These are phyloP conservation scores for Thelephora terrestris DNA, from an alignment of 1,284 basidiomycete species.

Conservation along the genomic window DNA sequence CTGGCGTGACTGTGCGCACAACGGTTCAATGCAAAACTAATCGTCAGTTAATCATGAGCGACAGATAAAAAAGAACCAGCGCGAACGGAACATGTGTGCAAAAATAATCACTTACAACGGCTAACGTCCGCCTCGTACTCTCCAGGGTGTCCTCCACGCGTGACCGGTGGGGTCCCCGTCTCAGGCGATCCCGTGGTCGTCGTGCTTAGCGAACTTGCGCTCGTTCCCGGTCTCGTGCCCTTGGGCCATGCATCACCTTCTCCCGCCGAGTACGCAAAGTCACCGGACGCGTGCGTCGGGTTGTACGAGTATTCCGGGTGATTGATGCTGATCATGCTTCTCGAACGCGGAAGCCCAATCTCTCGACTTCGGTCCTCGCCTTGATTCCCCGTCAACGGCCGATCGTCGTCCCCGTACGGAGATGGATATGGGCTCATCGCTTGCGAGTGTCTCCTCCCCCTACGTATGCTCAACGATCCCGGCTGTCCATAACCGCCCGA, in stretches of 20 bases:
- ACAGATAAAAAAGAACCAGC: constrained; percentile 8
- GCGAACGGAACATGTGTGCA: constrained; percentile 6
- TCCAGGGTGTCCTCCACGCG: constrained; percentile 44
- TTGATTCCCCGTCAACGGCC: constrained; percentile 66
- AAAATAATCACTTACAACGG: constrained; percentile 54
- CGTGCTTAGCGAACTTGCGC: constrained; percentile 28
- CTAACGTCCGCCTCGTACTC: constrained; percentile 54
- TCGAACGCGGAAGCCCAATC: constrained; percentile 49
- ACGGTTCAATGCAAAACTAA: constrained; percentile 23
- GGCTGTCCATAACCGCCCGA: constrained; percentile 50
- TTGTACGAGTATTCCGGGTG: constrained; percentile 56
- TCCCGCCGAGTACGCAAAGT: constrained; percentile 65
- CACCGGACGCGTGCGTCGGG: constrained; percentile 40
- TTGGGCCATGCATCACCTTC: constrained; percentile 11
- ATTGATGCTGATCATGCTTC: constrained; percentile 67
- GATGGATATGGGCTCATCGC: constrained; percentile 76
- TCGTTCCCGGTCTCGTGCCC: constrained; percentile 10
- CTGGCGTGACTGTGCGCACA: constrained; percentile 58
- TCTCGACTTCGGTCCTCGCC: constrained; percentile 34
- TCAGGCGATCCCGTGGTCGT: constrained; percentile 68
- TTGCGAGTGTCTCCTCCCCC: constrained; percentile 67
- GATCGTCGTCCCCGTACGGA: constrained; percentile 56
- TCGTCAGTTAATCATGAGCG: constrained; percentile 29
- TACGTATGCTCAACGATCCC: constrained; percentile 52
- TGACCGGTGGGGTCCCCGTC: constrained; percentile 68